Base-by-base conservation (phyloP, 768 basidiomycete species). In the Rhizopogon roseolus region DNA sequence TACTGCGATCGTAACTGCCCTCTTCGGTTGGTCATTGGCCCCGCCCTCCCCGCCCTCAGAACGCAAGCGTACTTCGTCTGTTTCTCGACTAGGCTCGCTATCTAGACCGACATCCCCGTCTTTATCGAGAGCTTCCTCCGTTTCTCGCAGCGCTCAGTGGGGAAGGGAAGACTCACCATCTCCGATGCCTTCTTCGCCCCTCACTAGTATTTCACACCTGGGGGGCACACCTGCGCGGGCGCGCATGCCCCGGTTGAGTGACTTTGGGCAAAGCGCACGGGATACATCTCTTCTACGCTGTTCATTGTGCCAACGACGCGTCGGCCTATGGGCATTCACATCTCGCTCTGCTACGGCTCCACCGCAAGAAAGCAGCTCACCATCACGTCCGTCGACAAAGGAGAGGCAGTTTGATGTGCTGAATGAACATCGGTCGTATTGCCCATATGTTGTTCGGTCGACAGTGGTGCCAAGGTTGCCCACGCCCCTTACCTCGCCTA, bases 361-460 rank as follows among this genome's bases (percentile, higher is more conserved):
- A 6, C 62, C 54, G 40, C 54, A 16, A 39, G 44, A 41, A 50
- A 59, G 52, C 56, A 60, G 55, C 53, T 29, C 51, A 42, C 16
- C 61, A 49, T 59, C 68, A 11, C 32, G n/a, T 34, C 1, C 36
- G 2, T 69, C 64, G 9, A 52, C 65, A 5, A 64, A 55, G 50
- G 60, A 63, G 40, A 71, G 88, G 50, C 80, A 79, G 19, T 82
- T 93, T 50, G 90, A 93, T 64, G 63, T 92, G 37, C 66, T 91
- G 44, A 86, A 84, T 61, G 90, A 93, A 66, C 91, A 93, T 64
- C 79, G 90, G 27, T 86, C 88, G 3, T 90, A 88, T 60, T 93
- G 91, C 59, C 90, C 90, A n/a, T 93, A 90, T 57, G 80, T 89
- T 28, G 83, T 86, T 36, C 78, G 80, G 13, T 88, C 87, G 6